phyloP scores from a whole-genome alignment of 805 yeast species.

The Zygotorulaspora danielsina region DNA sequence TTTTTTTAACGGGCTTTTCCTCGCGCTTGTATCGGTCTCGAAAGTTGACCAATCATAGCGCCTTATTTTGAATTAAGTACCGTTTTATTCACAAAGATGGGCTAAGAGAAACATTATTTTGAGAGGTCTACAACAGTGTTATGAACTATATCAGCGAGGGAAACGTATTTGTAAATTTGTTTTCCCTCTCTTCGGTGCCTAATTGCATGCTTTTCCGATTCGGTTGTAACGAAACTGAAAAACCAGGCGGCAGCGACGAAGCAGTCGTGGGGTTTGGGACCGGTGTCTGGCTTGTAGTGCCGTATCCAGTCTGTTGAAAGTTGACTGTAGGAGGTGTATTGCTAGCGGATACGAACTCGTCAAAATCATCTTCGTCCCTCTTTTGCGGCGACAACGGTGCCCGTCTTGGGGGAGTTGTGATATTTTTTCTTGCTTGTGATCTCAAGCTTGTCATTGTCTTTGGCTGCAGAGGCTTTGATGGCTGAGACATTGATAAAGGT shows the following conservation, averaged over 20 bases:
- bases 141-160: slow-evolving; percentile 5
- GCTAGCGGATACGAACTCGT: slow-evolving; percentile 32
- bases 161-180: neutral
- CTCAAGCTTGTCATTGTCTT: neutral
- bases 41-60: neutral
- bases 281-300: neutral
- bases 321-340: slow-evolving; percentile 15
- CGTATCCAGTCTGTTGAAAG: slow-evolving; percentile 2
- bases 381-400: slow-evolving; percentile 6
- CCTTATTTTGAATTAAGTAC: too few species aligned
- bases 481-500: neutral
- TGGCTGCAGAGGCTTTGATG: neutral
- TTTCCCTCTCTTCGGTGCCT: neutral
- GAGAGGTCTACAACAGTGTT: too few species aligned
- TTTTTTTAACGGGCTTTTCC: neutral
- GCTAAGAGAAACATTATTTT: too few species aligned
- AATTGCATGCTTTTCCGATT: slow-evolving; percentile 17
- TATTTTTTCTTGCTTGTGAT: slow-evolving; percentile 2
- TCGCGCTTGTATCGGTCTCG: slow-evolving; percentile 2
- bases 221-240: slow-evolving; percentile 38
- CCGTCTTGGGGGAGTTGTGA: slow-evolving; percentile 1
- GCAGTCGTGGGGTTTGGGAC: neutral
- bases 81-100: too few species aligned
- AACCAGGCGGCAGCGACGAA: slow-evolving; percentile 40
- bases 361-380: slow-evolving; percentile 22